Base-by-base conservation (phyloP, 2,329 filamentous ascomycete species). In the Aspergillus floridensis region DNA sequence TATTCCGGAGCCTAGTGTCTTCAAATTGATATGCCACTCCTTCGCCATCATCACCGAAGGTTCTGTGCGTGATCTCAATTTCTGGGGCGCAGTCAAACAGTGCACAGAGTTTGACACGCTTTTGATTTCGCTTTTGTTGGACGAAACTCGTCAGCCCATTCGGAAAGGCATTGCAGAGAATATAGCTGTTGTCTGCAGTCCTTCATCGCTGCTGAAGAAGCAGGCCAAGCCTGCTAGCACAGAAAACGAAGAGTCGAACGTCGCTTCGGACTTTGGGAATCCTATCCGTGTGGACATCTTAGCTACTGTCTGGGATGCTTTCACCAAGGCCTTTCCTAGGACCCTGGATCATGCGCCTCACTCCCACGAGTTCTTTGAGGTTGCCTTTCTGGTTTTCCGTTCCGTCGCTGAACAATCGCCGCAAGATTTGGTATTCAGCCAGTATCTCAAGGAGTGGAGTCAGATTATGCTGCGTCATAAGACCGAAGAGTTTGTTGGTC, bases 1-100 rank as follows among this genome's bases (percentile, higher is more conserved):
- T 2, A 46, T 68, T 2, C 59, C 62, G 2, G 68, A 68, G 38
- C 8, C 56, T 14, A 62, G 65, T 19, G 58, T 71, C 46, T 69
- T 73, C 24, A 74, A 69, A 47, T 64, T 83, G 48, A 75, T 78
- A 11, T 79, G 76, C 53, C 71, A 74, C 54, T 75, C 75, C 19
- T 80, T 83, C 61, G 79, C 81, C 22, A 73, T 79, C 12, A 68
- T 84, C 4, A 70, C 82, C 11, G 81, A 84, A 66, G 77, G 76
- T 2, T 81, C 81, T 7, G 69, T 81, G 54, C 76, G 80, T 48
- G 81, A 79, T 60, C 65, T 73, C 26, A 65, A 67, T 3, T 73
- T 84, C 51, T 84, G 82, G 82, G 60, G 69, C 4, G 66, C 72
- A 32, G 74, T 81, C 56, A 77, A 77, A 38, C 60, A 72, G 11